Percentiles rank a stretch among this genome's conserved stretches.
Conservation (phyloP, 768 basidiomycete genomes). For the Termitomyces heimii region DNA sequence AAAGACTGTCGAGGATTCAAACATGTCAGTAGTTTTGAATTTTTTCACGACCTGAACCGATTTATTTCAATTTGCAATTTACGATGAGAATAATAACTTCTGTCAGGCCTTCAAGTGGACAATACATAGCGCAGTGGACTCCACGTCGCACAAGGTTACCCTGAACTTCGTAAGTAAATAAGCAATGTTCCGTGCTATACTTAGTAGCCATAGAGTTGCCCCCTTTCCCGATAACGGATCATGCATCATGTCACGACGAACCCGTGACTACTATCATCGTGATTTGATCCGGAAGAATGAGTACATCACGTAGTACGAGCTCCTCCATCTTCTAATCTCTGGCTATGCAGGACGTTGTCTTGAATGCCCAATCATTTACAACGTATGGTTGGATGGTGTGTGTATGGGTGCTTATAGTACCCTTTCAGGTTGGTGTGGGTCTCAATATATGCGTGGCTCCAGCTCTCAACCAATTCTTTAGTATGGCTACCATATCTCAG, state of each 20-base stretch:
- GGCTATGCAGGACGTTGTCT: constrained; percentile 7
- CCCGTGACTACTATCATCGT: background rate
- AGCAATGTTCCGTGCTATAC: background rate
- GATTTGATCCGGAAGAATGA: background rate
- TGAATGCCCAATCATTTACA: constrained; percentile 35
- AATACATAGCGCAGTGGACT: background rate
- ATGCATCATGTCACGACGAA: background rate
- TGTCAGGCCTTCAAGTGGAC: too few relatives aligned
- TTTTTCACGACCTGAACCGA: background rate
- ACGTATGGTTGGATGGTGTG: constrained; percentile 59
- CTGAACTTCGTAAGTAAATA: background rate
- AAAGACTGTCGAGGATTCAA: background rate
- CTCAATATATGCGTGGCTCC: background rate
- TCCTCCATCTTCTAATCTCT: background rate
- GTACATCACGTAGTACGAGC: background rate
- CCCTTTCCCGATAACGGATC: background rate
- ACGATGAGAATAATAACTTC: background rate
- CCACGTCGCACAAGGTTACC: background rate
- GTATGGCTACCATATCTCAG: constrained; percentile 93
- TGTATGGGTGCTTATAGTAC: constrained; percentile 59
- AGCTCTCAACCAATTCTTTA: constrained; percentile 19
- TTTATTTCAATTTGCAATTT: background rate
- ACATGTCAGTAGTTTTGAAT: background rate
- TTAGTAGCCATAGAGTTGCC: background rate
- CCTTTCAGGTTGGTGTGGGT: constrained; percentile 42